Base-by-base conservation (phyloP, 176 grass and related monocot genomes). In the Ensete glaucum region DNA sequence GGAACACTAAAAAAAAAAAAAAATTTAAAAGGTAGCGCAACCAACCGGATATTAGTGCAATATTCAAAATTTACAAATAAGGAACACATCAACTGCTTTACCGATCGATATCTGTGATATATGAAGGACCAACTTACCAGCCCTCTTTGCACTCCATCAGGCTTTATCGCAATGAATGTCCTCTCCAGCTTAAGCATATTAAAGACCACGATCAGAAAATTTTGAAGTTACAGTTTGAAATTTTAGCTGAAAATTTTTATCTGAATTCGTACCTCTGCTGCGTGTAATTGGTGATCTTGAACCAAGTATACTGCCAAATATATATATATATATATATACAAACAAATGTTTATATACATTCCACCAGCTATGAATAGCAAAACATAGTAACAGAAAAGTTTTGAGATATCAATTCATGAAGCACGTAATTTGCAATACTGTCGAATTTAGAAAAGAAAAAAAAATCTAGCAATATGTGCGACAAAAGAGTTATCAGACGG, bases 111-210 rank as follows among this genome's bases (percentile, higher is more conserved):
- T 62, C 15, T 21, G 15, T 54, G 14, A 43, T 8, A 10, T 54
- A 20, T 9, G 1, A 55, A 55, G 26, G 50, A 54, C 62, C 75
- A 62, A 76, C 77, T 56, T 52, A 93, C 94, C 86, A 98, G 83
- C 72, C 88, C 94, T 82, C 94, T 98, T 77, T 98, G 94, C 77
- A 98, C 84, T 54, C 94, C 94, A 59, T 93, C 94, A 5, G 94
- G 94, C 84, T 98, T 98, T 83, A 98, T 93, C 48, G 88, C 90
- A 77, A 98, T 98, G 52, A 93, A 93, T 55, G 94, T 98, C 24
- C 90, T 87, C 58, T 97, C 93, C 81, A 93, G 50, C 94, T 93
- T 76, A 58, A 81, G 50, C 9, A 56, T 15, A 15, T 1, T 58
- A 19, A 50, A 60, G 26, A 67, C 54, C 27, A 34, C 48, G 26